Percentiles rank a stretch among this genome's conserved stretches.
phyloP scores from a whole-genome alignment of 495 filamentous ascomycete species.

The Lichina pygmaea region DNA sequence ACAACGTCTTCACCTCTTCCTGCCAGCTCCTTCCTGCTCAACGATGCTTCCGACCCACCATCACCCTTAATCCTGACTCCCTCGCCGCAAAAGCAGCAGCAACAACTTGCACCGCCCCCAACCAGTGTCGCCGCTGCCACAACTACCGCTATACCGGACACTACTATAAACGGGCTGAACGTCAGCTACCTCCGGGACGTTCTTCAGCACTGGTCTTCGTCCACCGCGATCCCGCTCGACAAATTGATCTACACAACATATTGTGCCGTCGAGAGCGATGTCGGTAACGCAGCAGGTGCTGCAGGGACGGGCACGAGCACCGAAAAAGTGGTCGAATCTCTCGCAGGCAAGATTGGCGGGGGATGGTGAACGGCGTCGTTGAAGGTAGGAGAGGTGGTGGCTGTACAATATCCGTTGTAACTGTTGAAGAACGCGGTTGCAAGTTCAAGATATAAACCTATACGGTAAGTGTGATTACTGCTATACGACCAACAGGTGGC shows the following conservation, averaged over 20 bases:
- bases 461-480: no score
- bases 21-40: no score
- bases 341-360: slow-evolving; percentile 80
- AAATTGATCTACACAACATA: slow-evolving; percentile 66
- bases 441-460: no score
- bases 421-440: no score
- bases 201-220: slow-evolving; percentile 42
- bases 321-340: slow-evolving; percentile 48
- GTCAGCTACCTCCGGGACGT: slow-evolving; percentile 21
- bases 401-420: no score
- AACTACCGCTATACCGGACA: slow-evolving; percentile 1
- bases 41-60: neutral
- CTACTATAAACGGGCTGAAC: slow-evolving; percentile 8
- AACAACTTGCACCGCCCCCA: neutral
- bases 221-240: slow-evolving; percentile 39
- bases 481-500: no score
- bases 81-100: neutral
- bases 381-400: no score
- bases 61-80: neutral
- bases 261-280: slow-evolving; percentile 78
- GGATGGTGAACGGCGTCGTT: slow-evolving; percentile 42
- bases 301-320: slow-evolving; percentile 19
- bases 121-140: no score
- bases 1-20: neutral
- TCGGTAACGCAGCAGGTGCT: slow-evolving; percentile 27